Base-by-base conservation (phyloP, 768 basidiomycete genomes). In the Pleurotus giganteus region DNA sequence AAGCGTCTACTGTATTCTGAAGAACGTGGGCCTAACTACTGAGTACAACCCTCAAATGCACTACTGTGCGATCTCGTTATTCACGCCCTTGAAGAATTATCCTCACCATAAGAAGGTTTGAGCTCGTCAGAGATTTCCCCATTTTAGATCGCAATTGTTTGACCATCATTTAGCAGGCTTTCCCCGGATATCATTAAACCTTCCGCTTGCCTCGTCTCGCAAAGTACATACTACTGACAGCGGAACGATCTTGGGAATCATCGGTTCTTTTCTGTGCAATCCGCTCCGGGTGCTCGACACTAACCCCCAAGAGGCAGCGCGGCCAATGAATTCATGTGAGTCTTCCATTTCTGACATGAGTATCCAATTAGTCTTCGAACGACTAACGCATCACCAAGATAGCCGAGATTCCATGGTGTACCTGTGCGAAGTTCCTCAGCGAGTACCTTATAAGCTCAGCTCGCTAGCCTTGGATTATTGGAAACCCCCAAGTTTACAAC, bases 1-100 rank as follows among this genome's bases (percentile, higher is more conserved):
- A 11, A 41, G n/a, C 11, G 39, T 11, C 44, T 23, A 8, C 12
- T 13, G 44, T 17, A 24, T 45, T 11, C 19, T 28, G 8, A 7
- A 24, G 31, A 51, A 51, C 31, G 31, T 51, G 49, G 7, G 32
- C 32, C 32, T 34, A 51, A 17, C 21, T 13, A 34, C 13, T 29
- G 34, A 45, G 44, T 24, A 27, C 34, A 21, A 24, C 32, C 32
- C 31, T 23, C 9, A 23, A 51, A 37, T 24, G 37, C 11, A 51
- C 24, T 51, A 37, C 29, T 51, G 49, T 51, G 49, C 49, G 49
- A 51, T 51, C 34, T 51, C 29, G 12, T 41, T 41, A 15, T 51
- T 12, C 11, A 37, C 23, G 21, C 27, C 34, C 37, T 24, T 24
- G 31, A 51, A 24, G 29, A 24, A 34, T 37, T 24, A 21, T 37